A percentile compares a stretch with the other conserved stretches of the same genome.
These are phyloP conservation scores for Boletellus ananas DNA, from an alignment of 768 basidiomycete genomes.

Conservation along the genomic window DNA sequence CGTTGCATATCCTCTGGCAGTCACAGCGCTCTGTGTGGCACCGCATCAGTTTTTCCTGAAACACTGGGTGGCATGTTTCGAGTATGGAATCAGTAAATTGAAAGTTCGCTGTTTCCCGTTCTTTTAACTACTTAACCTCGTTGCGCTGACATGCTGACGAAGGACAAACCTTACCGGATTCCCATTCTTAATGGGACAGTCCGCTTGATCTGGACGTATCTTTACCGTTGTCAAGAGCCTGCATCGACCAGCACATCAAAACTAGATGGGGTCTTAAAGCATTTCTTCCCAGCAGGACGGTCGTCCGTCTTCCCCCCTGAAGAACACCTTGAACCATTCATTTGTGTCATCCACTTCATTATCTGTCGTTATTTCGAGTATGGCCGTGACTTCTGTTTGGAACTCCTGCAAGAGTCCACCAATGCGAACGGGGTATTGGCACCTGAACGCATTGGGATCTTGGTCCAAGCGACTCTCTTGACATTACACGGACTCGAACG, in stretches of 20 bases:
- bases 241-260: conserved; percentile 76
- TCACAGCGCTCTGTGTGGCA: conserved; percentile 82
- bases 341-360: conserved; percentile 77
- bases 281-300: conserved; percentile 76
- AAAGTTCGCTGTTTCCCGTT: conserved; percentile 50
- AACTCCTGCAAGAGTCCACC: conserved; percentile 70
- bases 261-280: conserved; percentile 68
- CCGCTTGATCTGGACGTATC: conserved; percentile 88
- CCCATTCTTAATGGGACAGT: conserved; percentile 78
- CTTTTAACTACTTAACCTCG: background rate
- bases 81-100: conserved; percentile 66
- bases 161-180: conserved; percentile 76
- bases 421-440: conserved; percentile 47
- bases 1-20: conserved; percentile 77
- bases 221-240: conserved; percentile 90
- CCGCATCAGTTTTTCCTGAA: conserved; percentile 82
- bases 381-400: conserved; percentile 76
- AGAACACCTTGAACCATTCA: conserved; percentile 71
- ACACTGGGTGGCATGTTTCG: conserved; percentile 75
- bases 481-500: conserved; percentile 70
- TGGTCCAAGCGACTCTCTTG: conserved; percentile 71
- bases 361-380: conserved; percentile 82
- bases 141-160: conserved; percentile 1
- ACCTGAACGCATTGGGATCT: conserved; percentile 71
- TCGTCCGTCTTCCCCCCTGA: conserved; percentile 61